A percentile compares a stretch with the other conserved stretches of the same genome.
Conservation (phyloP, 768 basidiomycete species). For the Mycena maculata region DNA sequence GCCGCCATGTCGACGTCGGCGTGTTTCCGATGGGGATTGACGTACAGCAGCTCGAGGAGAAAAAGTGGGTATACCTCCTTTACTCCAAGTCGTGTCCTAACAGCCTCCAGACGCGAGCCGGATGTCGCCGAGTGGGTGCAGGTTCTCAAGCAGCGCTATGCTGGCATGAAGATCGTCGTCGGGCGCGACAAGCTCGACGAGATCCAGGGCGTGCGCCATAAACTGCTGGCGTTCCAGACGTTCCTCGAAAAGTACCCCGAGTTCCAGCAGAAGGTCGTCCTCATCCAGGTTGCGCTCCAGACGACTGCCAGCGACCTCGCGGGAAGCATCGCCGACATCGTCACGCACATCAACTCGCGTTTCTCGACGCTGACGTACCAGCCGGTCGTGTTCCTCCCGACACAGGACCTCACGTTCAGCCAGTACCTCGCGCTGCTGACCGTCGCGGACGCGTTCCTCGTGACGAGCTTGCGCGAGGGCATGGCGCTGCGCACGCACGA, state of each 20-base stretch:
- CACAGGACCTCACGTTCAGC: constrained; percentile 84
- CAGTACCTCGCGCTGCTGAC: constrained; percentile 87
- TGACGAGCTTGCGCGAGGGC: constrained; percentile 86
- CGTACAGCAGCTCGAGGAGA: constrained; percentile 71
- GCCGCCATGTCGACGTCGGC: constrained; percentile 84
- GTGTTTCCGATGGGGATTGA: constrained; percentile 95
- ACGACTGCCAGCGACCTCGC: constrained; percentile 84
- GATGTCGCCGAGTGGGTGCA: constrained; percentile 89
- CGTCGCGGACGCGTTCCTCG: constrained; percentile 87
- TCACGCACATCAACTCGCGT: constrained; percentile 83
- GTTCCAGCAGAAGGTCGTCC: constrained; percentile 83
- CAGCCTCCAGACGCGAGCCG: constrained; percentile 63
- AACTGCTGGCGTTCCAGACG: constrained; percentile 83
- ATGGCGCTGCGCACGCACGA: constrained; percentile 89
- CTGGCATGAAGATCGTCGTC: constrained; percentile 88
- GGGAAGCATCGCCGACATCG: constrained; percentile 78
- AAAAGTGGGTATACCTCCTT: constrained; percentile 59
- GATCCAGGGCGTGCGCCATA: constrained; percentile 87
- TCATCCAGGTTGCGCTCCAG: constrained; percentile 89
- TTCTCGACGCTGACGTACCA: constrained; percentile 90
- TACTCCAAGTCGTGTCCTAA: constrained; percentile 4
- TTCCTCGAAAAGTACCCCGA: constrained; percentile 86
- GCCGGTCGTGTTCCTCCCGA: constrained; percentile 88
- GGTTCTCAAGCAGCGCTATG: constrained; percentile 82
- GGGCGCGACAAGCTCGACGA: constrained; percentile 92